phyloP scores from a whole-genome alignment of 805 yeast species.

The Candida orba region DNA sequence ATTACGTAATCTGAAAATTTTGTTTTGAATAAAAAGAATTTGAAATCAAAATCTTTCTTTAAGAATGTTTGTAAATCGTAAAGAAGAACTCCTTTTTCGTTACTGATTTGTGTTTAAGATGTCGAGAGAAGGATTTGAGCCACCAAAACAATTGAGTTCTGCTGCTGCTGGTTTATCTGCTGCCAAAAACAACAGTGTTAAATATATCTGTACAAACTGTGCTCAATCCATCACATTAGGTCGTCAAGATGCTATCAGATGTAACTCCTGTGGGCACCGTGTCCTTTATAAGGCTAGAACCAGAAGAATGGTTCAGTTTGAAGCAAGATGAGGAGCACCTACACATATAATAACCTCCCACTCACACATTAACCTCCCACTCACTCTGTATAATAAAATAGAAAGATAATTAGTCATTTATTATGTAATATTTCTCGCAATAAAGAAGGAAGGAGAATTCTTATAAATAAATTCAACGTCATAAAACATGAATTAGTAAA shows the following conservation, averaged over 20 bases:
- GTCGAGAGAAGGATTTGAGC: conserved; percentile 82
- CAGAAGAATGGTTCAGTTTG: conserved; percentile 89
- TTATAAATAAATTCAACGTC: conserved; percentile 2
- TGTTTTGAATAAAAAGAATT: too few species aligned
- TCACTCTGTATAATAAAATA: background rate
- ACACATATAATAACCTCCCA: too few species aligned
- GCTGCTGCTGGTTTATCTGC: conserved; percentile 77
- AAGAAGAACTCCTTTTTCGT: too few species aligned
- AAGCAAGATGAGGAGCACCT: conserved; percentile 47
- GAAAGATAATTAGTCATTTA: background rate
- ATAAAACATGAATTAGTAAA: conserved; percentile 9
- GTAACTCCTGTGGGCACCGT: conserved; percentile 98
- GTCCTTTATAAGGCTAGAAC: conserved; percentile 96
- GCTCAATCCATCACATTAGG: conserved; percentile 82
- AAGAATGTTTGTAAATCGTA: too few species aligned
- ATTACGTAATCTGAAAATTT: background rate
- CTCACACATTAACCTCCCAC: background rate
- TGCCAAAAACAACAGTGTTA: conserved; percentile 74
- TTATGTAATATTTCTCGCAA: too few species aligned
- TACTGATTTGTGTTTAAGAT: conserved; percentile 13
- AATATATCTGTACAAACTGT: conserved; percentile 94
- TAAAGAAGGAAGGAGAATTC: too few species aligned
- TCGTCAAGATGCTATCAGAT: conserved; percentile 94
- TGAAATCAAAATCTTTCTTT: too few species aligned
- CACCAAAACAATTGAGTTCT: conserved; percentile 74